phyloP scores from a whole-genome alignment of 2,329 filamentous ascomycete genomes.

The Camptophora hylomeconis region DNA sequence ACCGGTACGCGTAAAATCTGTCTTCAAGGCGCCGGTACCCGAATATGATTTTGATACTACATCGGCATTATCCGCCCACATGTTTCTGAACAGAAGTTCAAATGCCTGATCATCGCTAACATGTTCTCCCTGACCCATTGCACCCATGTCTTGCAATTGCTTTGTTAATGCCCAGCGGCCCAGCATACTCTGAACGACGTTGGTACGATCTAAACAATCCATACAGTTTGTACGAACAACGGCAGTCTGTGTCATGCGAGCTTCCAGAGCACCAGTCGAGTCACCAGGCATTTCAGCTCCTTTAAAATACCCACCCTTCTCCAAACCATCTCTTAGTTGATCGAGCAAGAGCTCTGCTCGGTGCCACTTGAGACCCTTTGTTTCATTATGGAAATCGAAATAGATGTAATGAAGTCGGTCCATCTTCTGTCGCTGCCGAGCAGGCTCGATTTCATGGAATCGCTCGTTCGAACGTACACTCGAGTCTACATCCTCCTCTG shows the following conservation, averaged over 20 bases:
- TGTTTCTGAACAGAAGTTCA: slow-evolving; percentile 84
- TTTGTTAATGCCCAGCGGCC: slow-evolving; percentile 78
- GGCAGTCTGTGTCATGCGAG: slow-evolving; percentile 68
- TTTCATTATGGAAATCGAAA: slow-evolving; percentile 97
- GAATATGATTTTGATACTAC: slow-evolving; percentile 87
- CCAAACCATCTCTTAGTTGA: slow-evolving; percentile 61
- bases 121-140: slow-evolving; percentile 62
- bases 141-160: slow-evolving; percentile 72
- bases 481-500: slow-evolving; percentile 51
- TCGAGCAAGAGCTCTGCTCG: slow-evolving; percentile 78
- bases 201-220: slow-evolving; percentile 96
- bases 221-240: slow-evolving; percentile 98
- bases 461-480: slow-evolving; percentile 63
- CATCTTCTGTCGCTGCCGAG: slow-evolving; percentile 46
- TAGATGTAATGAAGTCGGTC: slow-evolving; percentile 92
- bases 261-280: slow-evolving; percentile 58
- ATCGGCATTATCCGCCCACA: slow-evolving; percentile 98
- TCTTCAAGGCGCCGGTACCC: slow-evolving; percentile 94
- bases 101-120: slow-evolving; percentile 73
- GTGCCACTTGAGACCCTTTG: slow-evolving; percentile 88
- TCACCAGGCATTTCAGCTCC: slow-evolving; percentile 72
- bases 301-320: slow-evolving; percentile 80
- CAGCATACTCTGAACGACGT: slow-evolving; percentile 95
- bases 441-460: slow-evolving; percentile 61
- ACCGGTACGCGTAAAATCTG: slow-evolving; percentile 90